Base-by-base conservation (phyloP, 805 yeast species). In the Wickerhamiella siamensis region DNA sequence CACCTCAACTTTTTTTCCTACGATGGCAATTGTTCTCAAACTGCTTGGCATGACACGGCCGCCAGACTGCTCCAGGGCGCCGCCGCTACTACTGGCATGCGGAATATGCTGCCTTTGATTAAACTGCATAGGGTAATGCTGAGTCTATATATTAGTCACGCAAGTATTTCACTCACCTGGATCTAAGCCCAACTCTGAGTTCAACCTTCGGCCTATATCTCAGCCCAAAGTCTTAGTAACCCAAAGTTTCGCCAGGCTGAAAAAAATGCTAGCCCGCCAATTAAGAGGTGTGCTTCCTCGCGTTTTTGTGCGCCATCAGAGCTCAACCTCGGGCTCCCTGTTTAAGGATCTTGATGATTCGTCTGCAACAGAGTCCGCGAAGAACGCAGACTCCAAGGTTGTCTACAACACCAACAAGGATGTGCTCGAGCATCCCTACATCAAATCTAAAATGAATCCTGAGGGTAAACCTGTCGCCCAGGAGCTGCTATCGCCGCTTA, bases 401-500 rank as follows among this genome's bases (percentile, higher is more conserved):
- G 43, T 37, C 15, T 49, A 40, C 41, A 24, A 36, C 14, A 39
- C 52, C 17, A 52, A 52, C 44, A 33, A 38, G 26, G 54, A 51
- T 18, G 44, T 52, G 35, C 47, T 46, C 9, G 3, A 4, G 21
- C 52, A 48, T 38, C 56, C 56, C 10, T 44, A 44, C 20, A 43
- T 52, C 34, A 24, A 36, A 17, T 40, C 34, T n/a, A 44, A 41
- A 38, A 43, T 51, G 26, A 66, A 73, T 31, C 74, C 76, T 31
- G 62, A 61, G 5, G 68, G 83, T 54, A 63, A 67, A 43, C 60
- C 71, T 15, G 77, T 82, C 8, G 71, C 74, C 36, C 72, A 74
- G 42, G 46, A 41, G n/a, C 61, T 74, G 14, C 58, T 86, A 14
- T 69, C 84, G 4, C 88, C 94, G 9, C 64, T 84, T 46, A 86